Percentiles rank a stretch among this genome's conserved stretches.
Evolutionary conservation across 306 rosid genomes (phyloP).

Genomic region (Gastrolobium villosum): DNA sequence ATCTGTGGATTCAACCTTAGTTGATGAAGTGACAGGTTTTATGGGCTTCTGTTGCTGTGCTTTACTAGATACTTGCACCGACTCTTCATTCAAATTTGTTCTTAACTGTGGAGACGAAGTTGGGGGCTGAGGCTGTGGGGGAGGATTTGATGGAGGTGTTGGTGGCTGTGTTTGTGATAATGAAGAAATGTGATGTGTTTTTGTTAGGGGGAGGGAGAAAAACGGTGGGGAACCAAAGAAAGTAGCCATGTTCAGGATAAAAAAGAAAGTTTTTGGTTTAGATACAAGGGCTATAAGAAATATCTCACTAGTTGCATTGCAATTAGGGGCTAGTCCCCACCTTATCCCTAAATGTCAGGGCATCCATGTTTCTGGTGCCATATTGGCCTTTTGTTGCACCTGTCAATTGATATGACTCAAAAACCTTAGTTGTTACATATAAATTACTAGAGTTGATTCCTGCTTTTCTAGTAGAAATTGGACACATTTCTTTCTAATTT

Average conservation of each 20-base stretch:
- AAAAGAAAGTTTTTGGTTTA: slow-evolving; percentile 31
- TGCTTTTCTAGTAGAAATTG: slow-evolving; percentile 9
- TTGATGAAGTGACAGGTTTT: slow-evolving; percentile 47
- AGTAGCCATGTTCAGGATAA: slow-evolving; percentile 71
- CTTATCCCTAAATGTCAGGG: slow-evolving; percentile 52
- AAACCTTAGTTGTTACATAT: slow-evolving; percentile 21
- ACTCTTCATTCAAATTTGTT: slow-evolving; percentile 59
- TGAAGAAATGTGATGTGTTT: slow-evolving; percentile 68
- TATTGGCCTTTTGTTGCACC: slow-evolving; percentile 36
- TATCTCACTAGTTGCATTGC: slow-evolving; percentile 14
- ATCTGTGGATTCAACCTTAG: slow-evolving; percentile 79
- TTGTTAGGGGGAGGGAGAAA: slow-evolving; percentile 71
- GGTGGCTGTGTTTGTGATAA: slow-evolving; percentile 73
- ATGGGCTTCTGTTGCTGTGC: slow-evolving; percentile 59
- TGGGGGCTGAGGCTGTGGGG: slow-evolving; percentile 62
- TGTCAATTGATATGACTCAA: slow-evolving; percentile 22
- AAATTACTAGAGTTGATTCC: not conserved
- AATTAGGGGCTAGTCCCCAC: slow-evolving; percentile 48
- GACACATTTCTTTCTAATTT: not conserved
- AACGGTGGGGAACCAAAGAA: slow-evolving; percentile 73
- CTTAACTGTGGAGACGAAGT: slow-evolving; percentile 54
- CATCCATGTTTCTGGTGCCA: slow-evolving; percentile 1
- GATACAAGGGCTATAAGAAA: slow-evolving; percentile 30
- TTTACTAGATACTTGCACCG: slow-evolving; percentile 49
- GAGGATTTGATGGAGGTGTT: slow-evolving; percentile 53